Percentiles rank a stretch among this genome's conserved stretches.
Conservation (phyloP, 2,329 filamentous ascomycete genomes). For the Myriangium duriaei region DNA sequence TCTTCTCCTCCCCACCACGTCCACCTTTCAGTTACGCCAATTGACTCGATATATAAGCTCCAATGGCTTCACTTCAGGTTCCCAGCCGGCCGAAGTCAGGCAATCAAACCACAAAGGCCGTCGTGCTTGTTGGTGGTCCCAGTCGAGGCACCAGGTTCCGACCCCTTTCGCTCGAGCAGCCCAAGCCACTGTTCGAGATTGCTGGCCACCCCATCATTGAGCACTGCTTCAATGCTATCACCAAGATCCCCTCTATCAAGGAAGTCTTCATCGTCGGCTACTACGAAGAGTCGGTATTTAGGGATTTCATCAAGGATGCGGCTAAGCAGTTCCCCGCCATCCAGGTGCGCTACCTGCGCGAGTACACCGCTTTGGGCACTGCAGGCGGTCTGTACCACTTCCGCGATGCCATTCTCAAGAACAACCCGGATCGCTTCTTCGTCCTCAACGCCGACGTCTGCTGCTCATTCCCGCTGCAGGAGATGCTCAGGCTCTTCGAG, state of each 20-base stretch:
- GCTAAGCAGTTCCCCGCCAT: conserved; percentile 74
- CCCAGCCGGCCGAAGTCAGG: conserved; percentile 20
- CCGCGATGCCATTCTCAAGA: conserved; percentile 96
- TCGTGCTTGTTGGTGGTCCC: conserved; percentile 72
- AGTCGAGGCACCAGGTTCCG: conserved; percentile 92
- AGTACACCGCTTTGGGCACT: conserved; percentile 92
- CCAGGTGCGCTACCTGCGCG: conserved; percentile 86
- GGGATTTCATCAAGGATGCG: conserved; percentile 93
- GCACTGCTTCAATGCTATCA: conserved; percentile 87
- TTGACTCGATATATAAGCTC: no score
- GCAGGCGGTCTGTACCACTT: conserved; percentile 97
- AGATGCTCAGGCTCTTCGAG: conserved; percentile 90
- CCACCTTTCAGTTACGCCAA: no score
- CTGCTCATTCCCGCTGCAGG: conserved; percentile 90
- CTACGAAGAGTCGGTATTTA: conserved; percentile 94
- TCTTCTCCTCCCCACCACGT: not conserved
- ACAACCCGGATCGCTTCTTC: conserved; percentile 86
- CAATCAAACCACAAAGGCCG: conserved; percentile 68
- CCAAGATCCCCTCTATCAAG: conserved; percentile 81
- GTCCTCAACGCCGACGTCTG: conserved; percentile 97
- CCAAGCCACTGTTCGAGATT: conserved; percentile 88
- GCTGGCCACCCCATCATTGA: conserved; percentile 97
- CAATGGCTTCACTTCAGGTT: conserved; percentile 17
- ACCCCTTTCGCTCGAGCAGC: conserved; percentile 86
- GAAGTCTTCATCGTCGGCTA: conserved; percentile 98